Conservation (phyloP, 305 asterid species). For the Fraxinus velutina region DNA sequence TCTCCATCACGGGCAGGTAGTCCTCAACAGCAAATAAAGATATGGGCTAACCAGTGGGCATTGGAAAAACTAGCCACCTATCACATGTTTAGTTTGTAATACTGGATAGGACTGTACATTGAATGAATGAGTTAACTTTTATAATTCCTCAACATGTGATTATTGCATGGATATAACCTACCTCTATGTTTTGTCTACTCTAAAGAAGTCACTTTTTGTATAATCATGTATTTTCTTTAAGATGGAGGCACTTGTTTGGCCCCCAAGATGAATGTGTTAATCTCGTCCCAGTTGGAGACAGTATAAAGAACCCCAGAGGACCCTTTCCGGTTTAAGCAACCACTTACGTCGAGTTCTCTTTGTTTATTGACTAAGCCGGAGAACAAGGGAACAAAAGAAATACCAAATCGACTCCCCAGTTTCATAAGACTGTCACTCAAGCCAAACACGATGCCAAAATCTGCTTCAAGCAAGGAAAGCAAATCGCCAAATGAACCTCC, state of each 20-base stretch:
- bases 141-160: background rate
- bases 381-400: constrained; percentile 53
- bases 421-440: constrained; percentile 38
- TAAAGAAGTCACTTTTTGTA: background rate
- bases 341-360: constrained; percentile 36
- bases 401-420: constrained; percentile 50
- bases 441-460: constrained; percentile 61
- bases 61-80: background rate
- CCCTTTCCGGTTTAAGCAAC: constrained; percentile 28
- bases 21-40: constrained; percentile 17
- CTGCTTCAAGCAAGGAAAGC: constrained; percentile 61
- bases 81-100: background rate
- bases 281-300: constrained; percentile 63
- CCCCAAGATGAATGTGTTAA: constrained; percentile 54
- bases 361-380: constrained; percentile 50
- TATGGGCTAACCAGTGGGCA: constrained; percentile 16
- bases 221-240: background rate
- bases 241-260: background rate
- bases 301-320: constrained; percentile 49
- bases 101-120: background rate
- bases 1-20: constrained; percentile 1
- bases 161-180: background rate
- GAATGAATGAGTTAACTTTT: background rate
- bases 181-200: background rate
- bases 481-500: constrained; percentile 72